These are phyloP conservation scores for Talaromyces islandicus DNA, from an alignment of 2,329 filamentous ascomycete genomes.

Conservation along the genomic window DNA sequence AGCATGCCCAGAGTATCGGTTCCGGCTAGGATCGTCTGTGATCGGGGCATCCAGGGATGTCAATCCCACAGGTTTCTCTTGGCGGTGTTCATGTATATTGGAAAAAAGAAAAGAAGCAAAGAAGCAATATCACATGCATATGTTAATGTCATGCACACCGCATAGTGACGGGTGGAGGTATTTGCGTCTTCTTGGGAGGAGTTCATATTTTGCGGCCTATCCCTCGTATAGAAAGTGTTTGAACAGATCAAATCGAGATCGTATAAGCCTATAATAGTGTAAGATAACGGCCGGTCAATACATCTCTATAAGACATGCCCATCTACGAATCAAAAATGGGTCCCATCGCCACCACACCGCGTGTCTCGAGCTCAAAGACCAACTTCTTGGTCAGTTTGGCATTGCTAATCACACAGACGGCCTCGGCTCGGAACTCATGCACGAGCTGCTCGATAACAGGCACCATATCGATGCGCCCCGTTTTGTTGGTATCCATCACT, in stretches of 20 bases:
- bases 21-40: neutral
- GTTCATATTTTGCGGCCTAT: neutral
- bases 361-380: constrained; percentile 61
- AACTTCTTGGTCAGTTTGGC: constrained; percentile 61
- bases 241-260: neutral
- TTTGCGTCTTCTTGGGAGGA: neutral
- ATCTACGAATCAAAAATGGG: constrained; percentile 66
- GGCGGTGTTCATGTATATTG: neutral
- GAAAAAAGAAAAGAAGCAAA: no score
- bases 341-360: constrained; percentile 63
- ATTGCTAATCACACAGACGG: constrained; percentile 69
- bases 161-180: neutral
- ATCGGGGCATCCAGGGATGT: neutral
- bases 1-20: neutral
- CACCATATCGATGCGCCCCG: constrained; percentile 55
- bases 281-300: neutral
- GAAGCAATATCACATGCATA: neutral
- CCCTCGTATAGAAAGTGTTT: neutral
- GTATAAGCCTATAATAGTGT: neutral
- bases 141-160: neutral
- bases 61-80: neutral
- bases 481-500: constrained; percentile 59
- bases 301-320: neutral
- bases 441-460: constrained; percentile 49
- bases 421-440: constrained; percentile 50